Base-by-base conservation (phyloP, 345 rosid genomes). In the thale cress (Arabidopsis thaliana) region DNA sequence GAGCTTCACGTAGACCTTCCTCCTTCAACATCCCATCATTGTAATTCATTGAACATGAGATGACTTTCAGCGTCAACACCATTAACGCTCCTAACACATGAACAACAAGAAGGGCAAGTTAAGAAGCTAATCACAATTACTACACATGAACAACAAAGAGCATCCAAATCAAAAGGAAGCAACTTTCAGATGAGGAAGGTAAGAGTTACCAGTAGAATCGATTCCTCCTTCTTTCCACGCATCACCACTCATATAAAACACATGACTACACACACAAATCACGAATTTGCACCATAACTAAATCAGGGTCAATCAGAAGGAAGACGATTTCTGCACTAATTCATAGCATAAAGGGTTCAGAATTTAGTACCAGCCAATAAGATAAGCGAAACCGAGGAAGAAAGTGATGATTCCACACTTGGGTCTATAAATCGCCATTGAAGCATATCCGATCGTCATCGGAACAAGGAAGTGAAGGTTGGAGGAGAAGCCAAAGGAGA, bases 161-260 rank as follows among this genome's bases (percentile, higher is more conserved):
- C 40, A 65, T 33, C 9, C 62, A 40, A 30, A 11, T 0, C 57
- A 10, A 23, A 57, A 72, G 33, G 60, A 37, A 71, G 38, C 28
- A 71, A 6, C 40, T 46, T 49, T 46, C 6, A 36, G 16, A 25
- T 8, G 7, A 65, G 46, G 34, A 28, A 22, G 8, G 8, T 7
- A 72, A 36, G 23, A 63, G 80, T 86, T 75, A 91, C 99, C 99
- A 69, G 99, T 95, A 59, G 94, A 84, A 81, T 95, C 99, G 14
- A 92, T 95, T 64, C 98, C 99, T 58, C 99, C 99, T 86, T 89
- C 98, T 84, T 95, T 95, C 99, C 99, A 95, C 13, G 99, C 99
- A 87, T 95, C 99, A 50, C 99, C 99, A 65, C 98, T 95, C 99
- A 95, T 93, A 83, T 95, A 95, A 84, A 85, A 88, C 58, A 95